Evolutionary conservation across 2,329 filamentous ascomycete species (phyloP).

Genomic region (Trichoderma polysporum): DNA sequence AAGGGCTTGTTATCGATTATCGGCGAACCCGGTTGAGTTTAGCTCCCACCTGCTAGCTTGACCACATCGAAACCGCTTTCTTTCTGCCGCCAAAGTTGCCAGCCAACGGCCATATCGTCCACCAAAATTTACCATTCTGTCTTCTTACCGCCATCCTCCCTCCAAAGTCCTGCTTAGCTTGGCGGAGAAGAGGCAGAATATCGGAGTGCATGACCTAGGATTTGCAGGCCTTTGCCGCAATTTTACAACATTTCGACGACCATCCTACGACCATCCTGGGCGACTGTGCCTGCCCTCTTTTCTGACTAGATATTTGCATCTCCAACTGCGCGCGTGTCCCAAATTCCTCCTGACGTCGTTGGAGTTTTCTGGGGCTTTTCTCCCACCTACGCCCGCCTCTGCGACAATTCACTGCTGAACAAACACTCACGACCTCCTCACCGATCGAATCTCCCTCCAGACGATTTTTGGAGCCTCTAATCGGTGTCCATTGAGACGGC

Average conservation of each 20-base stretch:
- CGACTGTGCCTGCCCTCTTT: neutral
- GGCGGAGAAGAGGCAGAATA: neutral
- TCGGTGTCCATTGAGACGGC: neutral
- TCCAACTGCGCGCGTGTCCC: slow-evolving; percentile 12
- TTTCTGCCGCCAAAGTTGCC: slow-evolving; percentile 3
- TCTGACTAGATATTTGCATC: neutral
- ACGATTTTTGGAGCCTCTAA: neutral
- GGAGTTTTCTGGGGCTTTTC: neutral
- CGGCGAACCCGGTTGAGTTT: slow-evolving; percentile 4
- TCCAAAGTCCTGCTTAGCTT: neutral
- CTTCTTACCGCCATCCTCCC: neutral
- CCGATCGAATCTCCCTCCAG: neutral
- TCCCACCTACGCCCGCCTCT: neutral
- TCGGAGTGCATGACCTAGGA: neutral
- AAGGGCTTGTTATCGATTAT: slow-evolving; percentile 5
- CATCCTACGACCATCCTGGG: neutral
- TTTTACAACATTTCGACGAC: neutral
- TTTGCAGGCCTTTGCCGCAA: neutral
- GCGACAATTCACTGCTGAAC: neutral
- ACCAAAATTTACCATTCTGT: slow-evolving; percentile 8
- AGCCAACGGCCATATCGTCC: slow-evolving; percentile 2
- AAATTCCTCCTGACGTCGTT: slow-evolving; percentile 5
- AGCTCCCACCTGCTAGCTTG: neutral
- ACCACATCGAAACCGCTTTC: neutral
- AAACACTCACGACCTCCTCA: neutral